These are phyloP conservation scores for Setaria italica DNA, from an alignment of 202 grass and related monocot species.

Conservation along the genomic window DNA sequence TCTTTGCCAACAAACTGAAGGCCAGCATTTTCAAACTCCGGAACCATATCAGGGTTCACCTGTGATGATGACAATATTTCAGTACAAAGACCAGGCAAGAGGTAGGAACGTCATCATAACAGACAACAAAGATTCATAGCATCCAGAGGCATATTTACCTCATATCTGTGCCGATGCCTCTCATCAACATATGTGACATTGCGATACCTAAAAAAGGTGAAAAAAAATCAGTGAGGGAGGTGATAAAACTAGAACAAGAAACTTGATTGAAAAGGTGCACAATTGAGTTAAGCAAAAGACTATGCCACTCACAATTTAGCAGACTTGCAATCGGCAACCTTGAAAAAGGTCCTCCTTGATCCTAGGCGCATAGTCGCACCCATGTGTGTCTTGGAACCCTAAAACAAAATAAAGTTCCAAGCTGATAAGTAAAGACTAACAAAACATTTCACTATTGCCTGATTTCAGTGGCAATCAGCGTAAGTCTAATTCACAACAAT, in stretches of 20 bases:
- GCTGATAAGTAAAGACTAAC: background rate
- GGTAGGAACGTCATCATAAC: background rate
- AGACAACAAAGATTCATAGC: background rate
- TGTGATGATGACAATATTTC: conserved; percentile 51
- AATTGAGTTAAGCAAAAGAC: conserved; percentile 17
- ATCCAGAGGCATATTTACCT: conserved; percentile 47
- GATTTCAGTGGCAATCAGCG: background rate
- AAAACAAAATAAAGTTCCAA: conserved; percentile 34
- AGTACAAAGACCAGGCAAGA: conserved; percentile 30
- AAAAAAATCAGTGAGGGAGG: conserved; percentile 2
- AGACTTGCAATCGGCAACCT: conserved; percentile 78
- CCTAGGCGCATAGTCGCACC: conserved; percentile 96
- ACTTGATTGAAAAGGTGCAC: conserved; percentile 1
- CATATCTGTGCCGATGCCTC: conserved; percentile 94
- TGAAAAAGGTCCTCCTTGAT: conserved; percentile 91
- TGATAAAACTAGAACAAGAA: background rate
- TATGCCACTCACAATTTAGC: conserved; percentile 82
- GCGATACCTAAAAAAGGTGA: conserved; percentile 68
- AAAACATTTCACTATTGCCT: background rate
- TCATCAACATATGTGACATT: conserved; percentile 80
- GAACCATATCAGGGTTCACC: conserved; percentile 97
- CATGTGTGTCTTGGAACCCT: conserved; percentile 98
- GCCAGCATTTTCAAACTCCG: conserved; percentile 89
- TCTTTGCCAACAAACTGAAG: conserved; percentile 96
- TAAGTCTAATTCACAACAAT: conserved; percentile 30